Conservation (phyloP, 2,329 filamentous ascomycete genomes). For the Colletotrichum salicis region DNA sequence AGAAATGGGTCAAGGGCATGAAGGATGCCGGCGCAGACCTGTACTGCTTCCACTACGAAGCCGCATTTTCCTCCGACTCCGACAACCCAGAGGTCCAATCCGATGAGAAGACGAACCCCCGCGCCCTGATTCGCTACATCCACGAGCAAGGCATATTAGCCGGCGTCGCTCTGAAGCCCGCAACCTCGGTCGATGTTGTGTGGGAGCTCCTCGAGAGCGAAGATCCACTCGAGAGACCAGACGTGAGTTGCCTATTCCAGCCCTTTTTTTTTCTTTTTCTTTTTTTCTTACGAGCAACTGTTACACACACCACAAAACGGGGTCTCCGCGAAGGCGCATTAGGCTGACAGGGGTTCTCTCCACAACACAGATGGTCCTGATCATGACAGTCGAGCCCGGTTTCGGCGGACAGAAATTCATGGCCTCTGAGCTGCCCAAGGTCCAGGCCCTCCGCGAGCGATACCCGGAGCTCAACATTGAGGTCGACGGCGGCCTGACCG, state of each 20-base stretch:
- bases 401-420: conserved; percentile 99
- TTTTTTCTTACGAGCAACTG: not conserved
- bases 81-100: conserved; percentile 78
- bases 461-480: conserved; percentile 97
- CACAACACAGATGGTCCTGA: conserved; percentile 83
- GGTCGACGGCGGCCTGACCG: conserved; percentile 91
- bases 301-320: not conserved
- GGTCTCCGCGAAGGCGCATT: conserved; percentile 10
- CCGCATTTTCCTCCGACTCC: conserved; percentile 87
- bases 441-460: conserved; percentile 80
- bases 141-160: conserved; percentile 89
- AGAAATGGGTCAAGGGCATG: conserved; percentile 98
- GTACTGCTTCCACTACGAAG: conserved; percentile 99
- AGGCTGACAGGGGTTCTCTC: conserved; percentile 1
- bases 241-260: conserved; percentile 69
- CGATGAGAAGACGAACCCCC: conserved; percentile 80
- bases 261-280: not conserved
- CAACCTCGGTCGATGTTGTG: conserved; percentile 88
- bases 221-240: conserved; percentile 80
- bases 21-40: conserved; percentile 93
- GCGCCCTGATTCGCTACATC: conserved; percentile 88
- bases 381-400: conserved; percentile 98
- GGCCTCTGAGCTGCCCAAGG: conserved; percentile 94
- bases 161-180: conserved; percentile 95
- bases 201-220: conserved; percentile 86